Evolutionary conservation across 2,329 filamentous ascomycete genomes (phyloP).

Genomic region (Tolypocladium tundrense): DNA sequence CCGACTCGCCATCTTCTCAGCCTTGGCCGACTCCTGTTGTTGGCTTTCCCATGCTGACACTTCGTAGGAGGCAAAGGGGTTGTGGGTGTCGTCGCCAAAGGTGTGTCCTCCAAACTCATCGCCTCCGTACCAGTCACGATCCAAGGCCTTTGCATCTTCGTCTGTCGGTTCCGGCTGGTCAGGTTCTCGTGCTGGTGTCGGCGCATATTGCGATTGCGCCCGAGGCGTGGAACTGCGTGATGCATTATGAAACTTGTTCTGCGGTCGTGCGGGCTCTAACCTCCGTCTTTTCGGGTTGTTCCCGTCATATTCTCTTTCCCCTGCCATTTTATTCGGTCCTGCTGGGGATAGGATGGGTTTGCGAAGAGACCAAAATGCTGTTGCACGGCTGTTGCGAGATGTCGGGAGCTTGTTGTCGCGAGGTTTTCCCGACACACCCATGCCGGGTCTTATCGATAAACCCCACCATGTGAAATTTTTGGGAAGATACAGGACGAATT

Average conservation of each 20-base stretch:
- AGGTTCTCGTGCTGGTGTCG: conserved; percentile 24
- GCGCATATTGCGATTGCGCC: conserved; percentile 26
- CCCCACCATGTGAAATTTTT: conserved; percentile 26
- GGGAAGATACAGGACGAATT: conserved; percentile 2
- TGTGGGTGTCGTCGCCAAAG: conserved; percentile 86
- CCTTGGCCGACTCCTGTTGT: conserved; percentile 66
- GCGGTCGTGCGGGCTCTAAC: conserved; percentile 20
- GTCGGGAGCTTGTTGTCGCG: conserved; percentile 4
- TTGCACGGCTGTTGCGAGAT: not conserved
- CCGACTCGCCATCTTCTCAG: conserved; percentile 70
- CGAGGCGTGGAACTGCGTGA: conserved; percentile 23
- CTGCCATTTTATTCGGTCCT: conserved; percentile 16
- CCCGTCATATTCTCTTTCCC: conserved; percentile 25
- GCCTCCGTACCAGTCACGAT: conserved; percentile 87
- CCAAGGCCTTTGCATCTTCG: conserved; percentile 64
- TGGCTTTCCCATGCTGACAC: conserved; percentile 64
- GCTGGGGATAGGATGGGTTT: not conserved
- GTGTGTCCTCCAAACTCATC: conserved; percentile 74
- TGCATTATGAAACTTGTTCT: conserved; percentile 18
- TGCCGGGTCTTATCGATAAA: conserved; percentile 26
- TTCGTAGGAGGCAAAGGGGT: conserved; percentile 74
- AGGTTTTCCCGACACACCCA: conserved; percentile 12
- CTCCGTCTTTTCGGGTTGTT: conserved; percentile 29
- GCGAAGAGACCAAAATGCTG: not conserved
- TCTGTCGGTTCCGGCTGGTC: conserved; percentile 52